Evolutionary conservation across 176 grass and related monocot genomes (phyloP).

Genomic region (Phoenix dactylifera): DNA sequence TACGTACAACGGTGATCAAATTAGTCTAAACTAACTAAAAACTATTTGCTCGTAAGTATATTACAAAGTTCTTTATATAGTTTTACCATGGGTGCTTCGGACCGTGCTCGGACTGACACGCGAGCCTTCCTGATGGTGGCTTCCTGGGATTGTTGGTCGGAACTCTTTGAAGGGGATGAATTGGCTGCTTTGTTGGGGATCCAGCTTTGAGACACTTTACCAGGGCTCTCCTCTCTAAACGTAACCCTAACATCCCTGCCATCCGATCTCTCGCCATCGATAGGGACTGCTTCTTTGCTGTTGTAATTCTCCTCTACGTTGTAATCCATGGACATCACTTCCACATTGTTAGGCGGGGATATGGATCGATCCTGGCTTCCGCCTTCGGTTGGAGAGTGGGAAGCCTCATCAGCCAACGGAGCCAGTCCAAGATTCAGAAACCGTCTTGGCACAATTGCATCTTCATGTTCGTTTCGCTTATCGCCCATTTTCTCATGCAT

Average conservation of each 20-base stretch:
- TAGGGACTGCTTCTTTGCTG: conserved; percentile 25
- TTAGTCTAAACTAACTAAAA: background rate
- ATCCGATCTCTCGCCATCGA: conserved; percentile 3
- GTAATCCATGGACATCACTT: no score
- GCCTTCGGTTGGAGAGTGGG: conserved; percentile 65
- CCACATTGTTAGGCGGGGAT: conserved; percentile 14
- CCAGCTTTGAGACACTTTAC: background rate
- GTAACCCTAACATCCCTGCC: no score
- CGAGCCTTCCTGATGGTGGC: conserved; percentile 85
- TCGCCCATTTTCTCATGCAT: background rate
- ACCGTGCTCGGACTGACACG: conserved; percentile 85
- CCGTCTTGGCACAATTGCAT: conserved; percentile 32
- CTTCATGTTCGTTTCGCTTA: background rate
- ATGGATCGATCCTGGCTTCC: conserved; percentile 43
- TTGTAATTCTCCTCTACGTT: no score
- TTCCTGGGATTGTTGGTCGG: conserved; percentile 32
- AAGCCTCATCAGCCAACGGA: conserved; percentile 24
- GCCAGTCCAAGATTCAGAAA: conserved; percentile 40
- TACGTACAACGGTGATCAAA: background rate
- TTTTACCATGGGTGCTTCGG: conserved; percentile 78
- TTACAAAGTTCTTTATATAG: no score
- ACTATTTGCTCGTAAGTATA: no score
- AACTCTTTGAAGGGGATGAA: conserved; percentile 25
- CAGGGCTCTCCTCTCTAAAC: conserved; percentile 18
- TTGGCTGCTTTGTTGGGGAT: no score